Percentiles rank a stretch among this genome's conserved stretches.
These are phyloP conservation scores for Saccharomyces paradoxus DNA, from an alignment of 805 yeast genomes.

Conservation along the genomic window DNA sequence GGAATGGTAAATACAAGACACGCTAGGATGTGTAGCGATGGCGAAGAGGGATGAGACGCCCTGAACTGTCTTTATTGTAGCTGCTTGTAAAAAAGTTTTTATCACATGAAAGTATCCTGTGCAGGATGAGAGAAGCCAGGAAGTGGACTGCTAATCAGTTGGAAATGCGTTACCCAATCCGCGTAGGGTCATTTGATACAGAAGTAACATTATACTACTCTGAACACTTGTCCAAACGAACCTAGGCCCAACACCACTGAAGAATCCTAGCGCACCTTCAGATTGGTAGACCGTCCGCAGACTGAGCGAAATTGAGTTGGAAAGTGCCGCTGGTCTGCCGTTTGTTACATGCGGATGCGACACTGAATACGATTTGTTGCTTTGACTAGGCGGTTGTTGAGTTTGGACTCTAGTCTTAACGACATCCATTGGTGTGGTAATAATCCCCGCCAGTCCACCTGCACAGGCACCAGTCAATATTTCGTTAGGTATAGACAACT, in stretches of 20 bases:
- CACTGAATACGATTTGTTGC: slow-evolving; percentile 1
- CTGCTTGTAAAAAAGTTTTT: background rate
- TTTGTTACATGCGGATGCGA: slow-evolving; percentile 3
- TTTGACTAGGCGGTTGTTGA: slow-evolving; percentile 39
- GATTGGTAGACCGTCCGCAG: slow-evolving; percentile 45
- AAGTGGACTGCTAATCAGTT: background rate
- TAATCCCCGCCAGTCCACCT: slow-evolving; percentile 82
- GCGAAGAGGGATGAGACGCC: background rate
- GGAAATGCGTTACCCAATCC: slow-evolving; percentile 21
- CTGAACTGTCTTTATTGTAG: background rate
- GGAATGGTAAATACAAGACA: background rate
- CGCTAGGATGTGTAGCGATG: background rate
- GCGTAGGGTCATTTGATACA: slow-evolving; percentile 73
- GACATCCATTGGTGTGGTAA: slow-evolving; percentile 89
- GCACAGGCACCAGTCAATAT: slow-evolving; percentile 89
- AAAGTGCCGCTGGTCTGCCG: slow-evolving; percentile 18
- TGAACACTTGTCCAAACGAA: slow-evolving; percentile 95
- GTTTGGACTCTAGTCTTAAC: slow-evolving; percentile 91
- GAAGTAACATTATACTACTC: slow-evolving; percentile 83
- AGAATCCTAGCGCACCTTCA: slow-evolving; percentile 75
- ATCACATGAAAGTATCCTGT: background rate
- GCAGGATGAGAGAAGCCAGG: background rate
- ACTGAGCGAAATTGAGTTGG: slow-evolving; percentile 43
- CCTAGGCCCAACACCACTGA: slow-evolving; percentile 94
- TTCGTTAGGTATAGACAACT: slow-evolving; percentile 54